These are phyloP conservation scores for Xanthoconium purpureum DNA, from an alignment of 768 basidiomycete species.

Conservation along the genomic window DNA sequence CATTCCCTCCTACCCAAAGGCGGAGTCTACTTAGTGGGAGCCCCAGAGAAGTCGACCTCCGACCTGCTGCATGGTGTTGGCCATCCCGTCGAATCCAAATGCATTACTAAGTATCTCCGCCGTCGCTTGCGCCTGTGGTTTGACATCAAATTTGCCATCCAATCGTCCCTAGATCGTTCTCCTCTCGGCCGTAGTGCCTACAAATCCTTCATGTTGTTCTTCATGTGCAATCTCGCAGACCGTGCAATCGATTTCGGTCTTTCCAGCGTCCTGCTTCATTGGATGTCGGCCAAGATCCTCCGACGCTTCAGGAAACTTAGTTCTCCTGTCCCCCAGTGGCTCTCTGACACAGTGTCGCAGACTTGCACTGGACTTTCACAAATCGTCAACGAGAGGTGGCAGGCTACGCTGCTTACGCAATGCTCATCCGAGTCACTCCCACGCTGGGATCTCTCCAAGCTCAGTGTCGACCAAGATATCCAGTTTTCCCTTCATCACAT, in stretches of 20 bases:
- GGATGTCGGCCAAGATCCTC: not conserved
- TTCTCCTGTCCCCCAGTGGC: not conserved
- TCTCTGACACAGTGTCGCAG: not conserved
- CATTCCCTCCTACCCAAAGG: not conserved
- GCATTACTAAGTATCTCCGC: not conserved
- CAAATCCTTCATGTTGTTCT: not conserved
- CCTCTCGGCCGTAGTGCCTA: not conserved
- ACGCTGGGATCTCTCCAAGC: not conserved
- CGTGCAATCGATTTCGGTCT: not conserved
- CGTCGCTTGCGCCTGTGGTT: not conserved
- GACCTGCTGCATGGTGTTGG: not conserved
- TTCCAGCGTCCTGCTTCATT: not conserved
- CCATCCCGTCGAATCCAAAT: not conserved
- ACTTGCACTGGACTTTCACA: not conserved
- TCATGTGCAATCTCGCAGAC: not conserved
- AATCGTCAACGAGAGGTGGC: not conserved
- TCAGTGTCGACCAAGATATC: not conserved
- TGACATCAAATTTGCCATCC: not conserved
- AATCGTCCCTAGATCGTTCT: not conserved
- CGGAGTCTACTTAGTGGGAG: no score
- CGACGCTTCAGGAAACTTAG: not conserved
- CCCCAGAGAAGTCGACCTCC: not conserved
- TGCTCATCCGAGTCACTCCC: not conserved
- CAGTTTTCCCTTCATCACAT: not conserved
- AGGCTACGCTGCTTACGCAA: not conserved